Base-by-base conservation (phyloP, 192 early-diverging fungal genomes). In the Coemansia sp. region DNA sequence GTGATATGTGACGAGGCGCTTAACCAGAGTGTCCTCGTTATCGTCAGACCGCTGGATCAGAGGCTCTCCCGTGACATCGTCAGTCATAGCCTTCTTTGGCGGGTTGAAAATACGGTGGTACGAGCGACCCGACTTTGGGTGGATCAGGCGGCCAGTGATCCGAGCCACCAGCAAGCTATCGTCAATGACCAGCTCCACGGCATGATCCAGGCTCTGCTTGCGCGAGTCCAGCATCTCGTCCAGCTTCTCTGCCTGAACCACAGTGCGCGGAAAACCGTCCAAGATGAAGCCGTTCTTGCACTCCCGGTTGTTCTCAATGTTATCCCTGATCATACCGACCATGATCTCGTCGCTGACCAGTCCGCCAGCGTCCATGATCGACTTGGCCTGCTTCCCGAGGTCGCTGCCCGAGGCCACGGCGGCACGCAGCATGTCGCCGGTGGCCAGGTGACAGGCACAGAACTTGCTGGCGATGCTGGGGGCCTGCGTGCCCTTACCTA, bases 261-360 rank as follows among this genome's bases (percentile, higher is more conserved):
- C 94, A 34, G 97, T 99, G 63, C 97, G 90, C 59, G 97, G 97
- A 88, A 99, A 99, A 15, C 97, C 97, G 79, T 99, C 97, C 29
- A 99, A 85, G 65, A 99, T 99, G 82, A 99, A 99, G 19, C 97
- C 97, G 67, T 93, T 92, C 82, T 89, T 90, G 89, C 97, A 99
- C 77, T 93, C 93, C 40, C 85, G 56, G 87, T 98, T 98, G 76
- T 85, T 88, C 60, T 94, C 88, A 58, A 99, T 82, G 85, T 99
- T 98, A 58, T 98, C 93, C 79, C 91, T 79, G 84, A 99, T 99
- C 83, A 99, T 88, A 68, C 85, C 87, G 56, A 99, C 91, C 85
- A 99, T 90, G 81, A 99, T 97, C 74, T 99, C 97, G 83, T 99
- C 97, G 65, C 87, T 88, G 53, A 99, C 97, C 48, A 99, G 85